phyloP scores from a whole-genome alignment of 257 asterid species.

The Eustoma russellianum region DNA sequence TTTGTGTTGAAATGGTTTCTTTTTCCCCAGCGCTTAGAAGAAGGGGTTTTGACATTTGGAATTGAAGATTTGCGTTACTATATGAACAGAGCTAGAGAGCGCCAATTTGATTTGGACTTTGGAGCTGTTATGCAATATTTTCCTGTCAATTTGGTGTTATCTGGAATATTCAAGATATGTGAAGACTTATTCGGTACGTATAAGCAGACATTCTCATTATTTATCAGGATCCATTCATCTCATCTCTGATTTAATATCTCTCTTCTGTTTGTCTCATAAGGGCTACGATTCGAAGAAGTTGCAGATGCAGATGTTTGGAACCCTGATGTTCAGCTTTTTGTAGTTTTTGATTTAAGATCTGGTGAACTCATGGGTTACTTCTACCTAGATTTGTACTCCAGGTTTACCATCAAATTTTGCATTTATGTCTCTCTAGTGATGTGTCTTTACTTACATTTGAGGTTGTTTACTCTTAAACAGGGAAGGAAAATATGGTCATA shows the following conservation, averaged over 20 bases:
- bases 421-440: neutral
- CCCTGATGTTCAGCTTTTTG: conserved; percentile 68
- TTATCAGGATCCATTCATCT: conserved; percentile 7
- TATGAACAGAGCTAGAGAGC: conserved; percentile 57
- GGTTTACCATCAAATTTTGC: conserved; percentile 29
- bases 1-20: conserved; percentile 6
- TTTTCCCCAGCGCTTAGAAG: conserved; percentile 61
- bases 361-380: conserved; percentile 75
- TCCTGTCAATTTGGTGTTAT: conserved; percentile 64
- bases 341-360: conserved; percentile 72
- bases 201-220: neutral
- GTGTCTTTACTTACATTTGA: conserved; percentile 8
- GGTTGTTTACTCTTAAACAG: conserved; percentile 35
- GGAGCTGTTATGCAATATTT: conserved; percentile 77
- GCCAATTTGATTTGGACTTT: conserved; percentile 59
- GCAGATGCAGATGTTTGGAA: conserved; percentile 75
- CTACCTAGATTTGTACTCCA: conserved; percentile 74
- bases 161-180: conserved; percentile 92
- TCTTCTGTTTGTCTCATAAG: conserved; percentile 26
- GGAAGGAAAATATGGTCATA: conserved; percentile 83
- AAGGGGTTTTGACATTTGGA: conserved; percentile 74
- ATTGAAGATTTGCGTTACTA: conserved; percentile 78
- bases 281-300: conserved; percentile 72
- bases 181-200: conserved; percentile 87
- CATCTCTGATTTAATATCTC: conserved; percentile 8